Base-by-base conservation (phyloP, 768 basidiomycete species). In the Hygrophorus russula region DNA sequence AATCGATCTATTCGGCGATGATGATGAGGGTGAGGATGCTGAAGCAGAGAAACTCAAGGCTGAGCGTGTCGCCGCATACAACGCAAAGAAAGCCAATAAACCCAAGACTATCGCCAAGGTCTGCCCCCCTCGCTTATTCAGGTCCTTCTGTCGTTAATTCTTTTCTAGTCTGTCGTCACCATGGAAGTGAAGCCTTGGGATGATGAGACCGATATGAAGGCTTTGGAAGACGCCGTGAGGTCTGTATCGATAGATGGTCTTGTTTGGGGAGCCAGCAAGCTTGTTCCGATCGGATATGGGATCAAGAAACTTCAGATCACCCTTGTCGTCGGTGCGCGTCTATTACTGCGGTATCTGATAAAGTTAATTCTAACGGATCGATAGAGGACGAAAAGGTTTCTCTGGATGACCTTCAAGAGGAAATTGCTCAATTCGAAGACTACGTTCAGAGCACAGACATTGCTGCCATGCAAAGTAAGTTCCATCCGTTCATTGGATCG, bases 101-200 rank as follows among this genome's bases (percentile, higher is more conserved):
- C 74, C 81, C 51, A 92, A 96, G 72, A 68, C 84, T 30, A 64
- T 74, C 39, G 92, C 91, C 57, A 97, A 97, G 76, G 87, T 87
- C 29, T 36, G 68, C 58, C 10, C 38, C 17, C 36, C 30, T 30
- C 43, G 41, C 10, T 45, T 42, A 31, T 7, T 3, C 48, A 15
- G 36, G 20, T 32, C 38, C 17, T 39, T 20, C 4, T 18, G 24
- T 36, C 38, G 27, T 42, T 13, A 29, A 32, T 34, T 42, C 34
- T 15, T 41, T 45, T 30, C 38, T 62, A 97, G 91, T 98, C 96
- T 52, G 80, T 99, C 49, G 96, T 99, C 40, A 99, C 94, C 37
- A 68, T 98, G 53, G 94, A 98, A 53, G 92, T 99, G 49, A 99
- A 99, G 68, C 93, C 94, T 32, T 96, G 92, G 94, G 94, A 98